Evolutionary conservation across 192 early-diverging fungal genomes (phyloP), one percentile per base, ranked within the genome.

Genomic region (Jimgerdemannia lactiflua): DNA sequence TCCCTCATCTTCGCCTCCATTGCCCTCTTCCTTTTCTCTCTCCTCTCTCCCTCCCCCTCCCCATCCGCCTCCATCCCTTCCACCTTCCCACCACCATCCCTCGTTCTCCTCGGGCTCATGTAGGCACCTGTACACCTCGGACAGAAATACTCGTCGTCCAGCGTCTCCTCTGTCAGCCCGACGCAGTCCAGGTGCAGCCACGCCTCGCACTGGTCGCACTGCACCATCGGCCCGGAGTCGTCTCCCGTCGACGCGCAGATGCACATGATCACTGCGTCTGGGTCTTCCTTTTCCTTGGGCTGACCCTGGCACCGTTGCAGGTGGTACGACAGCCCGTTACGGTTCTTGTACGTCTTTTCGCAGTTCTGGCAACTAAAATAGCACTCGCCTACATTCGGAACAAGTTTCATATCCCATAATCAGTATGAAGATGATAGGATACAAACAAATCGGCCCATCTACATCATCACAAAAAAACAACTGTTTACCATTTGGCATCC

Each of bases 121-220:
- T 59, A 59, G 14, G 4, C 29, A 7, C 75, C 75, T 74, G 73
- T 78, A 67, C 88, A 89, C 49, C 85, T 76, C 7, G 91, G 91
- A 74, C 92, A 94, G 69, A 85, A 89, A 78, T 86, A 94, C 49
- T 90, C 87, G 39, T 85, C 80, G 7, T 87, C 86, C 1, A 94
- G 76, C 9, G 80, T 82, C 39, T 90, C 78, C 67, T 88, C 85
- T 42, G 86, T 80, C 18, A 92, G 80, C 9, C 82, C 86, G 43
- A 94, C 81, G 71, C 92, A 94, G n/a, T 87, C 87, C 29, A 91
- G 81, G 81, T 94, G 92, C 59, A 94, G 86, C 92, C 92, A 94
- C 39, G 83, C 73, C 54, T 86, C 76, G 68, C 92, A 94, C 67
- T 86, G 82, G 79, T 92, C 91, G 75, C 92, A 94, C 80, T 94